phyloP scores from a whole-genome alignment of 2,329 filamentous ascomycete species.

The Diaporthe eres region DNA sequence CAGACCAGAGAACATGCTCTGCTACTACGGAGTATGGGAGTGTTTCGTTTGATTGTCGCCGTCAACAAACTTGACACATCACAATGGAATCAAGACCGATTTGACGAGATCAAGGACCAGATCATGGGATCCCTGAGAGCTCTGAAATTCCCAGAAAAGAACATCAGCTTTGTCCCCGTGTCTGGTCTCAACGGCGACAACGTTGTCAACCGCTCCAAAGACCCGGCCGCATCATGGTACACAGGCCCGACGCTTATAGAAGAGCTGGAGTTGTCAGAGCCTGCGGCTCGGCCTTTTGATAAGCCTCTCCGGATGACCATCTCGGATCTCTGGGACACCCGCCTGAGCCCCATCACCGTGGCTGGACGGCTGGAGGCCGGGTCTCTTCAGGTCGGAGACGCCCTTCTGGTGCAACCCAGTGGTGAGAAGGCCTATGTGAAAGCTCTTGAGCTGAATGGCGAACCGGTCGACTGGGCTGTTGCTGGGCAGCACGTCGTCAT shows the following conservation, averaged over 20 bases:
- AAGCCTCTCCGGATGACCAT: constrained; percentile 90
- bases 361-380: constrained; percentile 90
- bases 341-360: constrained; percentile 86
- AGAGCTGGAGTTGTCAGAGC: constrained; percentile 86
- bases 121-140: constrained; percentile 85
- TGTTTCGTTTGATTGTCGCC: constrained; percentile 88
- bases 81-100: constrained; percentile 85
- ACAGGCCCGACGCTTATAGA: constrained; percentile 83
- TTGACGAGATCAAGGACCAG: constrained; percentile 87
- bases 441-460: constrained; percentile 81
- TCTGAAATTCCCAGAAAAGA: constrained; percentile 85
- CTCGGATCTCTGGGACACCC: constrained; percentile 86
- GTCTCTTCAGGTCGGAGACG: constrained; percentile 86
- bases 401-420: constrained; percentile 83
- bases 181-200: constrained; percentile 93
- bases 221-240: constrained; percentile 81
- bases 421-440: constrained; percentile 87
- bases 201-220: constrained; percentile 73
- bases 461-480: constrained; percentile 87
- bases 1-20: constrained; percentile 96
- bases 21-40: constrained; percentile 89
- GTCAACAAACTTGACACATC: constrained; percentile 96
- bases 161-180: constrained; percentile 89
- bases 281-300: constrained; percentile 74
- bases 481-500: constrained; percentile 90